Evolutionary conservation across 23 red algal species (phyloP).

Genomic region (Gracilaria caudata): DNA sequence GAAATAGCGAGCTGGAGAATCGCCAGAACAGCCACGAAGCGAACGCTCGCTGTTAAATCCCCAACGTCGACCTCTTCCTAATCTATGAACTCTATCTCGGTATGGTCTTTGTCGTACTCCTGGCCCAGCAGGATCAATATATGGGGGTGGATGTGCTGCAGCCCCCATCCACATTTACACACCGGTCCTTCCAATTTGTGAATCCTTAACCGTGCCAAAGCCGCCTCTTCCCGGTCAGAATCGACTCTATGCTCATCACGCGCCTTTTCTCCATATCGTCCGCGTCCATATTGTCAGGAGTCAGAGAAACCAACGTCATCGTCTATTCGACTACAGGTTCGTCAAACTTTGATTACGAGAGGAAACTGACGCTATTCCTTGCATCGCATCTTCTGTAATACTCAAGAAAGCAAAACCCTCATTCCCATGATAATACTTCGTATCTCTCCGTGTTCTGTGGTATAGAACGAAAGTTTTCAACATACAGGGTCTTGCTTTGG

Average conservation of each 20-base stretch:
- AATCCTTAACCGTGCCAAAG: slow-evolving; percentile 52
- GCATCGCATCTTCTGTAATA: slow-evolving; percentile 81
- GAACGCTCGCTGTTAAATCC: neutral
- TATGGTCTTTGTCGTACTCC: slow-evolving; percentile 3
- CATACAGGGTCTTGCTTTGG: slow-evolving; percentile 79
- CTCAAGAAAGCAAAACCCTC: slow-evolving; percentile 99
- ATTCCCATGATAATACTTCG: slow-evolving; percentile 97
- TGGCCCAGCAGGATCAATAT: neutral
- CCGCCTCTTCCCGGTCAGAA: slow-evolving; percentile 90
- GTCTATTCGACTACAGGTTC: slow-evolving; percentile 85
- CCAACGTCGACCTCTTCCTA: slow-evolving; percentile 14
- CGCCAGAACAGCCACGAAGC: neutral
- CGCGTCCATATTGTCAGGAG: slow-evolving; percentile 94
- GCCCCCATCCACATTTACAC: slow-evolving; percentile 71
- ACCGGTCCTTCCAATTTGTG: slow-evolving; percentile 50
- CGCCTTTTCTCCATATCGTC: slow-evolving; percentile 77
- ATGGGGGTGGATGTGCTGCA: neutral
- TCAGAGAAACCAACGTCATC: slow-evolving; percentile 88
- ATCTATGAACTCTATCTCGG: neutral
- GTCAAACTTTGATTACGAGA: slow-evolving; percentile 83
- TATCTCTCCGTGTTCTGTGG: slow-evolving; percentile 93
- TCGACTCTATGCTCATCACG: slow-evolving; percentile 85
- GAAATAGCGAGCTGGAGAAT: slow-evolving; percentile 16
- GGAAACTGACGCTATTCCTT: slow-evolving; percentile 63
- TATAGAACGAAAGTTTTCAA: slow-evolving; percentile 97